A percentile compares a stretch with the other conserved stretches of the same genome.
Conservation (phyloP, 768 basidiomycete species). For the Mycena alexandri region DNA sequence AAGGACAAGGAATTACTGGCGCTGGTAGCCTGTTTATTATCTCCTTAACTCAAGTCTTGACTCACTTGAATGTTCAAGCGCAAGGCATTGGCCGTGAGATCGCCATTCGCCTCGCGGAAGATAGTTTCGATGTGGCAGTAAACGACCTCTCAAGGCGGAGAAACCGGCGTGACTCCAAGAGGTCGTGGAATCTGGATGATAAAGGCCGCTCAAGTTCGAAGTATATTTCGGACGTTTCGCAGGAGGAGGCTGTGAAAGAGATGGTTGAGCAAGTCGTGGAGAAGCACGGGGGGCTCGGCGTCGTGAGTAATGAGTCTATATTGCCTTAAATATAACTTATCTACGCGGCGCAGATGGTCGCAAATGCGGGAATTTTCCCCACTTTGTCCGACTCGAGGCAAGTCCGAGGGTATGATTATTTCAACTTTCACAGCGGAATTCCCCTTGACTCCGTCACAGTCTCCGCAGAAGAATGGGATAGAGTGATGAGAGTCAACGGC, state of each 20-base stretch:
- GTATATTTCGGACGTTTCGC: conserved; percentile 35
- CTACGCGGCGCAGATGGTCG: conserved; percentile 43
- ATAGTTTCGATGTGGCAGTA: conserved; percentile 45
- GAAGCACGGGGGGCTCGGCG: conserved; percentile 44
- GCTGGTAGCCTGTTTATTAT: no score
- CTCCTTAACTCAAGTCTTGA: no score
- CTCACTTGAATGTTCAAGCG: conserved; percentile 17
- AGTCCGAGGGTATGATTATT: neutral
- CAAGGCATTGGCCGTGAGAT: conserved; percentile 49
- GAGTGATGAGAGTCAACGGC: conserved; percentile 44
- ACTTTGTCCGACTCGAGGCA: no score
- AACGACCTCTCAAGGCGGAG: conserved; percentile 47
- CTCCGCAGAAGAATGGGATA: conserved; percentile 40
- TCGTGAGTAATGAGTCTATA: conserved; percentile 38
- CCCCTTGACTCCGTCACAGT: conserved; percentile 12
- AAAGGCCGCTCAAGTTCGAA: conserved; percentile 18
- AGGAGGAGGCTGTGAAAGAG: conserved; percentile 38
- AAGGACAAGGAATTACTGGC: no score
- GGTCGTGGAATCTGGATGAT: conserved; percentile 19
- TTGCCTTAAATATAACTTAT: no score
- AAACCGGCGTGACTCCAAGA: conserved; percentile 39
- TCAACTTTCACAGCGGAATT: no score
- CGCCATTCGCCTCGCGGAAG: conserved; percentile 47
- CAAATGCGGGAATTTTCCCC: conserved; percentile 43
- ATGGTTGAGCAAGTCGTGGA: conserved; percentile 40